Evolutionary conservation across 345 rosid species (phyloP).

Genomic region (Diplotaxis tenuifolia): DNA sequence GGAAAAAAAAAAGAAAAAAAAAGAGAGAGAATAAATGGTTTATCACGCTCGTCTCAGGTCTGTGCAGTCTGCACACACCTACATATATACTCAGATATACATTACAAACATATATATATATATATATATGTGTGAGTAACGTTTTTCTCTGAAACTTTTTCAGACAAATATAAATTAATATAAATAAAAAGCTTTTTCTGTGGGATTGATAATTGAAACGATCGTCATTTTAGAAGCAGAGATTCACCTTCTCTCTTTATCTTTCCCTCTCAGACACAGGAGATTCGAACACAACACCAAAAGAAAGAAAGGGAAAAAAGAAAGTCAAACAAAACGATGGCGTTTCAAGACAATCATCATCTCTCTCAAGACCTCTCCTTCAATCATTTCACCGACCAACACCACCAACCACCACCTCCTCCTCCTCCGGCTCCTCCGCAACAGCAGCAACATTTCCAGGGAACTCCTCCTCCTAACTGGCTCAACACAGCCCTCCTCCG

Average conservation of each 20-base stretch:
- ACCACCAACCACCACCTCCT: slow-evolving; percentile 40
- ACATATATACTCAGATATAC: slow-evolving; percentile 12
- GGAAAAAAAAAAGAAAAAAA: neutral
- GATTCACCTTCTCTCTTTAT: slow-evolving; percentile 32
- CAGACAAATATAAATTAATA: neutral
- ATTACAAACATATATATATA: slow-evolving; percentile 26
- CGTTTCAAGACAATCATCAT: slow-evolving; percentile 82
- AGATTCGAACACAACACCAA: neutral
- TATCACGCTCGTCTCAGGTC: slow-evolving; percentile 27
- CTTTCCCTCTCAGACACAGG: slow-evolving; percentile 38
- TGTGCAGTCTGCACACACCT: slow-evolving; percentile 31
- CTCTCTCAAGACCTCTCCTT: slow-evolving; percentile 71
- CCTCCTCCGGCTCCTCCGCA: slow-evolving; percentile 39
- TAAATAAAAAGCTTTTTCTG: neutral
- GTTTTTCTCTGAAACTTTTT: slow-evolving; percentile 19
- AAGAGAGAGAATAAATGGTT: slow-evolving; percentile 28
- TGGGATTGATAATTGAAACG: slow-evolving; percentile 31
- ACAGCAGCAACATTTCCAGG: slow-evolving; percentile 46
- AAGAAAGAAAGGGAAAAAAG: neutral
- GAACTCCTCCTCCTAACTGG: slow-evolving; percentile 67
- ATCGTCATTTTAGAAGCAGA: slow-evolving; percentile 30
- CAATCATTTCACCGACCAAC: slow-evolving; percentile 70
- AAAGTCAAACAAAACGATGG: slow-evolving; percentile 42
- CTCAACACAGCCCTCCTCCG: slow-evolving; percentile 85
- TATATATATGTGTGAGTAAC: neutral